These are phyloP conservation scores for Dioscorea dumetorum DNA, from an alignment of 106 monocot species.

Conservation along the genomic window DNA sequence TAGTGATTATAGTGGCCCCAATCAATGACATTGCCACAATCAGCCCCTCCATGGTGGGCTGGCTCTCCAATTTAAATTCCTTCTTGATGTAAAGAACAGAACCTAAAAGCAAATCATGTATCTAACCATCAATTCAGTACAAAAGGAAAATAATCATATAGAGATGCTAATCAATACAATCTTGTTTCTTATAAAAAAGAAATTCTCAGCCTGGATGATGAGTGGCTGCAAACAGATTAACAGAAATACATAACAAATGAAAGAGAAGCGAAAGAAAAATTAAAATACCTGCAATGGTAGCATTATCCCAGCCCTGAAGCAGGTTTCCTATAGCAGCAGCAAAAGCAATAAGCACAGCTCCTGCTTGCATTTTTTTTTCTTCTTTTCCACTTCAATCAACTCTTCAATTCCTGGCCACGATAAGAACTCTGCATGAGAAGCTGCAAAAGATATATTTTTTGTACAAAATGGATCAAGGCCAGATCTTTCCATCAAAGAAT, in stretches of 20 bases:
- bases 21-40: conserved; percentile 33
- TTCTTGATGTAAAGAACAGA: conserved; percentile 35
- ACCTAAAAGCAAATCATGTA: conserved; percentile 9
- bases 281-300: conserved; percentile 32
- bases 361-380: conserved; percentile 9
- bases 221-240: too few relatives aligned
- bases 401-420: too few relatives aligned
- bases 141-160: not conserved
- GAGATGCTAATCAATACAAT: too few relatives aligned
- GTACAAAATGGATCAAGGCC: too few relatives aligned
- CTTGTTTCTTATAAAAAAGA: too few relatives aligned
- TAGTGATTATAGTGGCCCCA: conserved; percentile 33
- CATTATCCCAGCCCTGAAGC: conserved; percentile 49
- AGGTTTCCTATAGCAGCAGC: conserved; percentile 34
- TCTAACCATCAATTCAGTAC: not conserved
- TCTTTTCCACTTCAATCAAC: too few relatives aligned
- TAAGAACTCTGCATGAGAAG: too few relatives aligned
- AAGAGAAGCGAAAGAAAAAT: too few relatives aligned
- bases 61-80: conserved; percentile 24
- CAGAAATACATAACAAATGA: too few relatives aligned
- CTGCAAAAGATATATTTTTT: too few relatives aligned
- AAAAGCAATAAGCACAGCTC: conserved; percentile 32
- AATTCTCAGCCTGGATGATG: too few relatives aligned
- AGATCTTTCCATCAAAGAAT: too few relatives aligned
- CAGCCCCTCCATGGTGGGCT: conserved; percentile 31